phyloP scores from a whole-genome alignment of 2,329 filamentous ascomycete species.

The Colletotrichum acutatum region DNA sequence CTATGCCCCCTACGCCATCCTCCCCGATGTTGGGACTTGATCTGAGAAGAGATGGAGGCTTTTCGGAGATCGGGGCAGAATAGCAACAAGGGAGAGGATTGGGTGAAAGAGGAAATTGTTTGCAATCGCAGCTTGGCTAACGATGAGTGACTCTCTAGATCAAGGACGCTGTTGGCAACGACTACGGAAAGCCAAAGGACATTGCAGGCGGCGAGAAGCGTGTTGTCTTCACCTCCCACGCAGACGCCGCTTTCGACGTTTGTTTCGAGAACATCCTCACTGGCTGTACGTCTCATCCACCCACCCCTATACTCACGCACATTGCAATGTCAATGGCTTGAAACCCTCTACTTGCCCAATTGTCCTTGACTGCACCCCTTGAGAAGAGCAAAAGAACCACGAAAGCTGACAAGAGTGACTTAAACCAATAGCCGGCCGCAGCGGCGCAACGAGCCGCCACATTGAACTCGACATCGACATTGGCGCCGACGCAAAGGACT shows the following conservation, averaged over 20 bases:
- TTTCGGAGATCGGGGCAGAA: not conserved
- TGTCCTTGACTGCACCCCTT: not conserved
- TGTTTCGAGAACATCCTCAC: slow-evolving; percentile 91
- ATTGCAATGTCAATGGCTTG: slow-evolving; percentile 14
- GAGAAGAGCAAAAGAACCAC: not conserved
- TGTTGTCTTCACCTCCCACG: slow-evolving; percentile 92
- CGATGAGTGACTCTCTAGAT: slow-evolving; percentile 68
- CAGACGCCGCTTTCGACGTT: slow-evolving; percentile 93
- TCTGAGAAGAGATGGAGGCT: not conserved
- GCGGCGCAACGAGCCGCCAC: slow-evolving; percentile 69
- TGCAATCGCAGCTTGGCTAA: slow-evolving; percentile 19
- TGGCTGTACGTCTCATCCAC: slow-evolving; percentile 65
- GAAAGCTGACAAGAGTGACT: slow-evolving; percentile 37
- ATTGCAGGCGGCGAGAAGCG: slow-evolving; percentile 92
- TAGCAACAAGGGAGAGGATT: not conserved
- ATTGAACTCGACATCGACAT: slow-evolving; percentile 96
- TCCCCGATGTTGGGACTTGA: not conserved
- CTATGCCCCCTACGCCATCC: not conserved
- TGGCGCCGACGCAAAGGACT: slow-evolving; percentile 96
- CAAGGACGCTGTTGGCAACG: slow-evolving; percentile 93
- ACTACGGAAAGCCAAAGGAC: slow-evolving; percentile 92
- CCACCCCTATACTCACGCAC: not conserved
- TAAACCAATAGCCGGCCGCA: slow-evolving; percentile 45
- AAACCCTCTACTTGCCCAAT: slow-evolving; percentile 21
- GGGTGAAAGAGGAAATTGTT: not conserved